These are phyloP conservation scores for Actinomucor elegans DNA, from an alignment of 371 early-diverging fungal species.

Conservation along the genomic window DNA sequence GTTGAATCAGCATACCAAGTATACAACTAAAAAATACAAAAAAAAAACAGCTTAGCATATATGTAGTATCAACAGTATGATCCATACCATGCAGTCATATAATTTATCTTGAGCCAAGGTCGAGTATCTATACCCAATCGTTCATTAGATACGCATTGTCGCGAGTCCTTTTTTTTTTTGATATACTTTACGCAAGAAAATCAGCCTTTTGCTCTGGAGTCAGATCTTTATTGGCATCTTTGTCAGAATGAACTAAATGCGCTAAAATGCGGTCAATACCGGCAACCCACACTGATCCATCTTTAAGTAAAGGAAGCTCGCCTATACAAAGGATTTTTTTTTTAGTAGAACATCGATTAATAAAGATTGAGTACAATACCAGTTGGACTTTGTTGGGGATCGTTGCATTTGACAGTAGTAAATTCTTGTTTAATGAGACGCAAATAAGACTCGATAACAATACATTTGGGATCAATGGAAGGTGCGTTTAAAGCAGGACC, in stretches of 20 bases:
- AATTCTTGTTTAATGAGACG: slow-evolving; percentile 49
- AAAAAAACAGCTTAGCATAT: too few species aligned
- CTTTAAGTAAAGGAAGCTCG: slow-evolving; percentile 62
- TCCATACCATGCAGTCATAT: slow-evolving; percentile 56
- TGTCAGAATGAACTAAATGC: slow-evolving; percentile 47
- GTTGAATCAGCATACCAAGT: slow-evolving; percentile 72
- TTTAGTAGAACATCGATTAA: neutral
- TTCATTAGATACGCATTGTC: too few species aligned
- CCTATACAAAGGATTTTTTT: slow-evolving; percentile 28
- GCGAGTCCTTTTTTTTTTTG: neutral
- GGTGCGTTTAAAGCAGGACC: slow-evolving; percentile 56
- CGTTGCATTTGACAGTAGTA: slow-evolving; percentile 51
- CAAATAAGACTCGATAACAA: slow-evolving; percentile 54
- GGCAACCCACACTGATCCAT: slow-evolving; percentile 60
- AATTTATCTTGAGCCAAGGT: slow-evolving; percentile 51
- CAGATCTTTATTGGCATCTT: slow-evolving; percentile 50
- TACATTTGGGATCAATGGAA: slow-evolving; percentile 63
- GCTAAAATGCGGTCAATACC: slow-evolving; percentile 56
- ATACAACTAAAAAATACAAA: slow-evolving; percentile 46
- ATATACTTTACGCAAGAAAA: slow-evolving; percentile 37
- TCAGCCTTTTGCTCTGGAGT: slow-evolving; percentile 53
- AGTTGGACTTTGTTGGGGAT: slow-evolving; percentile 58
- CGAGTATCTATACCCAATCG: slow-evolving; percentile 33
- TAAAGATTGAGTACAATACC: slow-evolving; percentile 30
- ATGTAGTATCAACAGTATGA: slow-evolving; percentile 4